Percentiles rank a stretch among this genome's conserved stretches.
Conservation (phyloP, 441 rosid genomes). For the Erodium trifolium region DNA sequence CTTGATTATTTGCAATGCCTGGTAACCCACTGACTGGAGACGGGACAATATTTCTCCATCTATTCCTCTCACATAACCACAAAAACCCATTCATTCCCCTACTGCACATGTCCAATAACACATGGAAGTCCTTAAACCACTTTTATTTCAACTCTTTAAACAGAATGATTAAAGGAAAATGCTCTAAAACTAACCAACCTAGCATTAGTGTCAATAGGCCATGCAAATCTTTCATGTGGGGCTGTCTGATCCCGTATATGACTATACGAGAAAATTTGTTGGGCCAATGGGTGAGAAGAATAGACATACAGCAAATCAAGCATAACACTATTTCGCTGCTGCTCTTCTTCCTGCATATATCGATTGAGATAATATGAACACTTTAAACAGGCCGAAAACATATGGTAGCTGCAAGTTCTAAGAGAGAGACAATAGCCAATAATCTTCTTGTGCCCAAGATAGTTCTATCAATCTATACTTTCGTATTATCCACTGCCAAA, state of each 20-base stretch:
- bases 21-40: slow-evolving; percentile 75
- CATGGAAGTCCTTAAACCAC: slow-evolving; percentile 20
- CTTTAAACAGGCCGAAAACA: slow-evolving; percentile 5
- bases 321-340: slow-evolving; percentile 65
- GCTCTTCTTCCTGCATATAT: slow-evolving; percentile 63
- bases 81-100: slow-evolving; percentile 84
- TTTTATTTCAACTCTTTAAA: background rate
- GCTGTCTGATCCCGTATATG: slow-evolving; percentile 24
- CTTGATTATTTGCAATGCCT: slow-evolving; percentile 50
- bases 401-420: background rate
- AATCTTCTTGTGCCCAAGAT: background rate
- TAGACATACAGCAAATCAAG: slow-evolving; percentile 72
- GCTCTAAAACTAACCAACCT: slow-evolving; percentile 41
- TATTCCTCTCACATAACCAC: slow-evolving; percentile 62
- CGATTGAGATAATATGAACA: slow-evolving; percentile 7
- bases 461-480: background rate
- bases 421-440: background rate
- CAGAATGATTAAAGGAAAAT: slow-evolving; percentile 2
- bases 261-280: slow-evolving; percentile 35
- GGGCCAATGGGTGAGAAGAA: slow-evolving; percentile 53
- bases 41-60: slow-evolving; percentile 24
- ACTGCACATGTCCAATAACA: slow-evolving; percentile 36
- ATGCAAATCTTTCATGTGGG: slow-evolving; percentile 33
- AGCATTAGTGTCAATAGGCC: slow-evolving; percentile 41
- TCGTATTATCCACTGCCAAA: background rate